These are phyloP conservation scores for Sugiyamaella boreocaroliniensis DNA, from an alignment of 805 yeast genomes.

Conservation along the genomic window DNA sequence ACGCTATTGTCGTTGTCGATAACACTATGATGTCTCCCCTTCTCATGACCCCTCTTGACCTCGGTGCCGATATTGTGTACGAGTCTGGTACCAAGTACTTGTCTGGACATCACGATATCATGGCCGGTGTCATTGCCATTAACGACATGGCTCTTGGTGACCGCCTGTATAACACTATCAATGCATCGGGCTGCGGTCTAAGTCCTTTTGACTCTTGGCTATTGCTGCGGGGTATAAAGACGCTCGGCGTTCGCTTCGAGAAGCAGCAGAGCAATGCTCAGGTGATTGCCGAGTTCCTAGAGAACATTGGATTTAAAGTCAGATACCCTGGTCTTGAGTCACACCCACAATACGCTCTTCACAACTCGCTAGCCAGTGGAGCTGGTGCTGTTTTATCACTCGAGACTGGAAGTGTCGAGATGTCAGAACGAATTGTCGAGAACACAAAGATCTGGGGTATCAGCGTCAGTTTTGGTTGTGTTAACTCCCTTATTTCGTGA, in stretches of 20 bases:
- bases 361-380: constrained; percentile 69
- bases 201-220: constrained; percentile 94
- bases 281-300: constrained; percentile 67
- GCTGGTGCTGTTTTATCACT: constrained; percentile 85
- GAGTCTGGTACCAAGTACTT: constrained; percentile 91
- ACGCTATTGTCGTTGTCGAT: constrained; percentile 76
- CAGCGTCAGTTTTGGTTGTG: constrained; percentile 92
- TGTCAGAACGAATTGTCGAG: constrained; percentile 68
- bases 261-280: constrained; percentile 80
- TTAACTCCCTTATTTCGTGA: constrained; percentile 74
- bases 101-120: constrained; percentile 92
- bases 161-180: constrained; percentile 65
- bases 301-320: constrained; percentile 62
- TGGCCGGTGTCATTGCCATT: constrained; percentile 90
- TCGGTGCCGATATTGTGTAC: constrained; percentile 86
- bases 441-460: constrained; percentile 73
- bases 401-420: constrained; percentile 70
- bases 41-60: constrained; percentile 73
- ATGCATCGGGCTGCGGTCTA: constrained; percentile 85
- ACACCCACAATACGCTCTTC: constrained; percentile 78
- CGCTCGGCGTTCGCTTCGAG: constrained; percentile 78
- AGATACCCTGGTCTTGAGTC: constrained; percentile 78
- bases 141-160: constrained; percentile 59
- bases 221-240: constrained; percentile 78
- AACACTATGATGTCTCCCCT: constrained; percentile 97